Evolutionary conservation across 257 asterid genomes (phyloP).

Genomic region (Mentha longifolia): DNA sequence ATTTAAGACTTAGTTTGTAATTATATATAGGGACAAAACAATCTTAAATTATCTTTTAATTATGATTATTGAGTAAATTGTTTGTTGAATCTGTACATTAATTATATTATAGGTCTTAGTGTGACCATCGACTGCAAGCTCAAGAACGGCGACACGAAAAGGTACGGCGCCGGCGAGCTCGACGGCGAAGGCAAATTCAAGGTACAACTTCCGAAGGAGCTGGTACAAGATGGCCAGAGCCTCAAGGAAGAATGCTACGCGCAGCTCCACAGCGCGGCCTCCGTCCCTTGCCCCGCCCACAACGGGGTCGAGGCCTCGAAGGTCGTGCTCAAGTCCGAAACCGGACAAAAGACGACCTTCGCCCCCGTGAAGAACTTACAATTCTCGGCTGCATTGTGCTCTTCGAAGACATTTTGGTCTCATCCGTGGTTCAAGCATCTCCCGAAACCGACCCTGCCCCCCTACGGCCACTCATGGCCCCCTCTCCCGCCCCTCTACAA

Average conservation of each 20-base stretch:
- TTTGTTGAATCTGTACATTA: neutral
- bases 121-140: slow-evolving; percentile 84
- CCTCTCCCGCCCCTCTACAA: slow-evolving; percentile 43
- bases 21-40: neutral
- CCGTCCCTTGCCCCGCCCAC: slow-evolving; percentile 73
- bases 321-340: slow-evolving; percentile 46
- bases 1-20: neutral
- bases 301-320: slow-evolving; percentile 63
- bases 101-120: slow-evolving; percentile 56
- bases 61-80: too few species aligned
- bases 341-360: slow-evolving; percentile 48
- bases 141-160: slow-evolving; percentile 52
- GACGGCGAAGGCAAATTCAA: slow-evolving; percentile 70
- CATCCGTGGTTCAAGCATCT: slow-evolving; percentile 47
- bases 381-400: slow-evolving; percentile 74
- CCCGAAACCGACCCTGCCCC: slow-evolving; percentile 41
- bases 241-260: slow-evolving; percentile 78
- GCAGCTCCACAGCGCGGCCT: slow-evolving; percentile 75
- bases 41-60: too few species aligned
- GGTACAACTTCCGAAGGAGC: slow-evolving; percentile 53
- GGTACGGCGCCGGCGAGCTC: slow-evolving; percentile 59
- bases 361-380: slow-evolving; percentile 51
- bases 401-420: slow-evolving; percentile 79
- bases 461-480: slow-evolving; percentile 46
- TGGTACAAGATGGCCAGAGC: slow-evolving; percentile 42